Percentiles rank a stretch among this genome's conserved stretches.
phyloP scores from a whole-genome alignment of 257 asterid species.

The Asclepias syriaca region DNA sequence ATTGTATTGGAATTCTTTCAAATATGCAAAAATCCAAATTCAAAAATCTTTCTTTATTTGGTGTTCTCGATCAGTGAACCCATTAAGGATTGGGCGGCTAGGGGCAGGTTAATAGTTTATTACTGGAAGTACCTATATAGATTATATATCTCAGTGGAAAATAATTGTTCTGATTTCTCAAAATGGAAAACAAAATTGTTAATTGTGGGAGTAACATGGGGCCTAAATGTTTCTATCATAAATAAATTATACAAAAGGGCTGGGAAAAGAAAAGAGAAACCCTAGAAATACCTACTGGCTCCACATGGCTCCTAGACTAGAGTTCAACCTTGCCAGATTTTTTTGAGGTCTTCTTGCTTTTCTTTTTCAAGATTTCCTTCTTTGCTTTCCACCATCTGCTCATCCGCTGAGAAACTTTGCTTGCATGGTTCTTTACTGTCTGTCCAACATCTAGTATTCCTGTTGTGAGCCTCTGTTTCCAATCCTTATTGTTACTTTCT shows the following conservation, averaged over 20 bases:
- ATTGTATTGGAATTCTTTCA: not conserved
- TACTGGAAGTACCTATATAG: too few relatives aligned
- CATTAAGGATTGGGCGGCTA: too few relatives aligned
- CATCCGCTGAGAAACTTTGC: conserved; percentile 39
- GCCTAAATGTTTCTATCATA: not conserved
- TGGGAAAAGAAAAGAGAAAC: not conserved
- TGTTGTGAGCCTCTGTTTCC: conserved; percentile 49
- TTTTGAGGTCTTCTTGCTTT: conserved; percentile 39
- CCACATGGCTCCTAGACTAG: conserved; percentile 16
- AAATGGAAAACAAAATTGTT: not conserved
- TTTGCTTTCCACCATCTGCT: conserved; percentile 65
- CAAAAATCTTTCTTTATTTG: too few relatives aligned
- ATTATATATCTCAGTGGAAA: not conserved
- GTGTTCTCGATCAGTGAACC: too few relatives aligned
- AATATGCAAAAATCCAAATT: not conserved
- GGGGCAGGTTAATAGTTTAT: too few relatives aligned
- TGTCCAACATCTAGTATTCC: conserved; percentile 48
- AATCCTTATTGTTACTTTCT: conserved; percentile 42
- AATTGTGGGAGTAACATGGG: not conserved
- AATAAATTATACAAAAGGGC: not conserved
- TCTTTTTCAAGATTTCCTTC: conserved; percentile 35
- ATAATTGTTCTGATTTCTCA: not conserved
- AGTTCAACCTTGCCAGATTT: conserved; percentile 52
- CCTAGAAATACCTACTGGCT: not conserved
- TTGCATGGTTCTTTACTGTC: conserved; percentile 45